Percentiles rank a stretch among this genome's conserved stretches.
Conservation (phyloP, 169 alveolate genomes). For the Babesia microti region DNA sequence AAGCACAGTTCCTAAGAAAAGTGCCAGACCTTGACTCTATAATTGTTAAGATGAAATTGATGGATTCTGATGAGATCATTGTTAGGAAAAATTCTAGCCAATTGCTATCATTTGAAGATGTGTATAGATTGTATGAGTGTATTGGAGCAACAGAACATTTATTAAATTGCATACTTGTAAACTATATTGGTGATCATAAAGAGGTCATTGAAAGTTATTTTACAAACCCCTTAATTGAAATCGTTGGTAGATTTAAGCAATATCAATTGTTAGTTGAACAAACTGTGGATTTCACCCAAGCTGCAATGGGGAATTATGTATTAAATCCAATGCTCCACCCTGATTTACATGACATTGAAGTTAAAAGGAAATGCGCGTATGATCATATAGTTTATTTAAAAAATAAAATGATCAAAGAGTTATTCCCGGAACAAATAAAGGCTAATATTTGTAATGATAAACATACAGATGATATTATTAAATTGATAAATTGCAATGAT, state of each 20-base stretch:
- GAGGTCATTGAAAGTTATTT: constrained; percentile 39
- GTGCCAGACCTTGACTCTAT: constrained; percentile 65
- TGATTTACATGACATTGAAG: constrained; percentile 53
- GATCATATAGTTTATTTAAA: constrained; percentile 71
- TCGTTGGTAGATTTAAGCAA: constrained; percentile 62
- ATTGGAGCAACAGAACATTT: constrained; percentile 24
- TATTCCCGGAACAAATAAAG: constrained; percentile 46
- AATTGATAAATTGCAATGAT: constrained; percentile 61
- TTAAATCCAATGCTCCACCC: constrained; percentile 68
- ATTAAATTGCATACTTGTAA: constrained; percentile 34
- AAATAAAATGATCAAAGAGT: constrained; percentile 59
- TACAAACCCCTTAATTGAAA: constrained; percentile 60
- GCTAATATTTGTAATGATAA: constrained; percentile 28
- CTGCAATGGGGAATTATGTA: constrained; percentile 75
- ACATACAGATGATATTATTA: constrained; percentile 46
- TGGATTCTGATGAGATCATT: constrained; percentile 21
- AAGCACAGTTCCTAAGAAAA: constrained; percentile 55
- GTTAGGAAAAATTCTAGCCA: constrained; percentile 39
- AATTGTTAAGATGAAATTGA: constrained; percentile 45
- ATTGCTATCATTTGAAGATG: constrained; percentile 43
- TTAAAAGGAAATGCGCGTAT: constrained; percentile 53
- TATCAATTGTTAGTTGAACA: constrained; percentile 79
- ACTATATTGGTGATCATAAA: constrained; percentile 50
- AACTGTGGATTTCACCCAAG: constrained; percentile 81
- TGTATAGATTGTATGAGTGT: constrained; percentile 45